phyloP scores from a whole-genome alignment of 306 rosid genomes.

The Pyrus bretschneideri region DNA sequence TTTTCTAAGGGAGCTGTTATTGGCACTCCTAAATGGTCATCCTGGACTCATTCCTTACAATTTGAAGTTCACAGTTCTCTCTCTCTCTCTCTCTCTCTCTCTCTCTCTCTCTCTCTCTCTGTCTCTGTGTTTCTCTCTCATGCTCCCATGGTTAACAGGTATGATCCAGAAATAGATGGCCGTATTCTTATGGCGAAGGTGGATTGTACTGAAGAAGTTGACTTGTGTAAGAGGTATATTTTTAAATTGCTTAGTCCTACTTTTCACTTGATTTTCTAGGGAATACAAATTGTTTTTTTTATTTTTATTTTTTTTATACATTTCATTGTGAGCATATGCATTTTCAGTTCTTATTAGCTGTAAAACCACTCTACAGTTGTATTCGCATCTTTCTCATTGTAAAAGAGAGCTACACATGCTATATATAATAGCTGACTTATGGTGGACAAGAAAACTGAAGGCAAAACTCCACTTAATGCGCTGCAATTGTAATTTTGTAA shows the following conservation, averaged over 20 bases:
- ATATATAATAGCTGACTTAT: neutral
- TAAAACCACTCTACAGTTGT: neutral
- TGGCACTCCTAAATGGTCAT: neutral
- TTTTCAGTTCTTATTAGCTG: neutral
- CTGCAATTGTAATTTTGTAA: neutral
- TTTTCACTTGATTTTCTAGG: conserved; percentile 9
- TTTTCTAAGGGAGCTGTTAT: neutral
- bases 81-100: neutral
- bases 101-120: neutral
- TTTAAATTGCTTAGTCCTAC: neutral
- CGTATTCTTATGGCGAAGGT: conserved; percentile 75
- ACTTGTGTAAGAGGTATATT: conserved; percentile 78
- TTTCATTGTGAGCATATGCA: neutral
- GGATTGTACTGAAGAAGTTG: conserved; percentile 76
- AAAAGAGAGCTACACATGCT: neutral
- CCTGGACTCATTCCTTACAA: neutral
- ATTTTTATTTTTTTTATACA: neutral
- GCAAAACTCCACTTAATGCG: neutral
- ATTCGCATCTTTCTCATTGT: neutral
- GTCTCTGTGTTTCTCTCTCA: neutral
- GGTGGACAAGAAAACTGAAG: neutral
- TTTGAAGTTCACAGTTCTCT: neutral
- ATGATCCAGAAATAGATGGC: conserved; percentile 90
- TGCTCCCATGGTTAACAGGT: conserved; percentile 38
- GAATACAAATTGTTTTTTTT: neutral